phyloP scores from a whole-genome alignment of 345 rosid species.

The Clausena lansium region DNA sequence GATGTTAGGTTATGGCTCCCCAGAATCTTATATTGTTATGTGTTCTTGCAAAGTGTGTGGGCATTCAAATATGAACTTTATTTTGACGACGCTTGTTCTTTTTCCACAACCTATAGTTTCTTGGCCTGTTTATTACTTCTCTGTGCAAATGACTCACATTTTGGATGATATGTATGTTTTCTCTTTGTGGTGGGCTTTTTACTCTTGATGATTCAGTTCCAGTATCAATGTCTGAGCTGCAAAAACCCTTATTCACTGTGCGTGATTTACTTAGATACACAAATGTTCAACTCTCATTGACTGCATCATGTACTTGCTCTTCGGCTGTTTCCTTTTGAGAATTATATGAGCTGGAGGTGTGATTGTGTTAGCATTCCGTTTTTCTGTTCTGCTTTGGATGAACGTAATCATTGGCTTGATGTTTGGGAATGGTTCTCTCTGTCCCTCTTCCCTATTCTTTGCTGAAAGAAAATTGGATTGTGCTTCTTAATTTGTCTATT shows the following conservation, averaged over 20 bases:
- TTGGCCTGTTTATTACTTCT: neutral
- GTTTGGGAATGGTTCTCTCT: neutral
- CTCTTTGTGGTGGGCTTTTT: neutral
- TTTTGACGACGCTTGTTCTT: neutral
- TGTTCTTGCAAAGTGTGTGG: neutral
- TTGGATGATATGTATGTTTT: neutral
- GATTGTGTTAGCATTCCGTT: neutral
- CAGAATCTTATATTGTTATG: constrained; percentile 1
- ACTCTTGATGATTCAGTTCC: constrained; percentile 1
- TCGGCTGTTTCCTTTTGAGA: neutral
- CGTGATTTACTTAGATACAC: neutral
- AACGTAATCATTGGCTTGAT: neutral
- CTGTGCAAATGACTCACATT: neutral
- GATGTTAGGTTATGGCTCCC: neutral
- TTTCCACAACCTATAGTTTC: neutral
- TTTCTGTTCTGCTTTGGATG: neutral
- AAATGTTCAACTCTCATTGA: neutral
- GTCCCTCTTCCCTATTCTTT: neutral
- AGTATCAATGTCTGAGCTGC: neutral
- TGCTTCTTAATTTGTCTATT: neutral
- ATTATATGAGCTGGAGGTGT: neutral
- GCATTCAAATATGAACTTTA: neutral
- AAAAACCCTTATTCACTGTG: neutral
- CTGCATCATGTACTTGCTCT: neutral
- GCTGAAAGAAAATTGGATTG: neutral